These are phyloP conservation scores for Panaeolus cyanescens DNA, from an alignment of 768 basidiomycete genomes.

Conservation along the genomic window DNA sequence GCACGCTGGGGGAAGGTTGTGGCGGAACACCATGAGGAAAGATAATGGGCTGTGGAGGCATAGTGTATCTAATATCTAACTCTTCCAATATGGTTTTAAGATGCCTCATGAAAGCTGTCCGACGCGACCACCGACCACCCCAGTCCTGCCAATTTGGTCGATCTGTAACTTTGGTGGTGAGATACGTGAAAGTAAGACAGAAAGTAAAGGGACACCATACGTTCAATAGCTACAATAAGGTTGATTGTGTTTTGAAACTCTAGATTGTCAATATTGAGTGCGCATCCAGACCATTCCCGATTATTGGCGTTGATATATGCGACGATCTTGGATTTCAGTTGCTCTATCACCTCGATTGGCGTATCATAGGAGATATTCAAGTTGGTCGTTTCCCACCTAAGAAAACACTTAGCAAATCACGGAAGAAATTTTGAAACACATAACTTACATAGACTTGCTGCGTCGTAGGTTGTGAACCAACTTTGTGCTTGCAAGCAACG, in stretches of 20 bases:
- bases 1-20: slow-evolving; percentile 7
- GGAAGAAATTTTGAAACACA: not conserved
- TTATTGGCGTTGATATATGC: slow-evolving; percentile 62
- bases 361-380: slow-evolving; percentile 70
- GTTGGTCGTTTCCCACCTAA: slow-evolving; percentile 68
- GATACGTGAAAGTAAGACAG: not conserved
- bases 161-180: slow-evolving; percentile 38
- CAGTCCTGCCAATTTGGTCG: slow-evolving; percentile 87
- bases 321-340: slow-evolving; percentile 58
- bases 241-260: slow-evolving; percentile 73
- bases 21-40: slow-evolving; percentile 36
- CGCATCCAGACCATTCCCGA: slow-evolving; percentile 71
- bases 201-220: slow-evolving; percentile 46
- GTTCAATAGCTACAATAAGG: slow-evolving; percentile 71
- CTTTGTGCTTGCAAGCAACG: slow-evolving; percentile 68
- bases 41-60: slow-evolving; percentile 75
- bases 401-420: not conserved
- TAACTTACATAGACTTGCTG: slow-evolving; percentile 67
- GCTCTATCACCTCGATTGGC: slow-evolving; percentile 69
- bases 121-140: slow-evolving; percentile 77
- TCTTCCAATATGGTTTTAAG: slow-evolving; percentile 74
- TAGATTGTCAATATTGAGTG: slow-evolving; percentile 78
- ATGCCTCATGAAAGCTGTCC: slow-evolving; percentile 75
- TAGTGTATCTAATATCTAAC: slow-evolving; percentile 67
- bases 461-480: slow-evolving; percentile 79